phyloP scores from a whole-genome alignment of 2,329 filamentous ascomycete species.

The Biscogniauxia sp. region DNA sequence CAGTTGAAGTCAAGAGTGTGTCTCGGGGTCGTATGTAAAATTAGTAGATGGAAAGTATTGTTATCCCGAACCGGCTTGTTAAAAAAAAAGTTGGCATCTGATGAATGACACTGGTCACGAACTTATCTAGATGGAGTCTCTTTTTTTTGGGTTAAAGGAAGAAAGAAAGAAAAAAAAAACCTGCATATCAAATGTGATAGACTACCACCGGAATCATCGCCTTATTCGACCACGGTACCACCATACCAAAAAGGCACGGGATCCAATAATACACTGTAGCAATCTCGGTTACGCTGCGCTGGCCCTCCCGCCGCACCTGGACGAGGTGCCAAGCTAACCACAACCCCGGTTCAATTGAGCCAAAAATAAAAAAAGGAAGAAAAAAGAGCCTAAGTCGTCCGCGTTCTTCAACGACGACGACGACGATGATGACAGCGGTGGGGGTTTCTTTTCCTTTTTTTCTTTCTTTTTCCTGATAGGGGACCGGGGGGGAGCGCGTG shows the following conservation, averaged over 20 bases:
- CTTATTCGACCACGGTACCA: neutral
- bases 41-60: neutral
- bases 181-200: neutral
- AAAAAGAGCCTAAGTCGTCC: no score
- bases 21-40: neutral
- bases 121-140: neutral
- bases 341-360: neutral
- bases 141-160: neutral
- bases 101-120: neutral
- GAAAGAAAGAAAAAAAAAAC: neutral
- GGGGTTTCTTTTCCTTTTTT: no score
- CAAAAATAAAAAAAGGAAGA: neutral
- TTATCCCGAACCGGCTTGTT: neutral
- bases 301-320: neutral
- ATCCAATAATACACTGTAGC: neutral
- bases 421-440: no score
- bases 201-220: neutral
- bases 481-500: no score
- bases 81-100: neutral
- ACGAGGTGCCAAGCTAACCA: neutral
- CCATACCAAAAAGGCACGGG: neutral
- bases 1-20: neutral
- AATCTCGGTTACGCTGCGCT: neutral
- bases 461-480: no score
- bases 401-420: no score